Base-by-base conservation (phyloP, 495 filamentous ascomycete species). In the Aspergillus sparsus region DNA sequence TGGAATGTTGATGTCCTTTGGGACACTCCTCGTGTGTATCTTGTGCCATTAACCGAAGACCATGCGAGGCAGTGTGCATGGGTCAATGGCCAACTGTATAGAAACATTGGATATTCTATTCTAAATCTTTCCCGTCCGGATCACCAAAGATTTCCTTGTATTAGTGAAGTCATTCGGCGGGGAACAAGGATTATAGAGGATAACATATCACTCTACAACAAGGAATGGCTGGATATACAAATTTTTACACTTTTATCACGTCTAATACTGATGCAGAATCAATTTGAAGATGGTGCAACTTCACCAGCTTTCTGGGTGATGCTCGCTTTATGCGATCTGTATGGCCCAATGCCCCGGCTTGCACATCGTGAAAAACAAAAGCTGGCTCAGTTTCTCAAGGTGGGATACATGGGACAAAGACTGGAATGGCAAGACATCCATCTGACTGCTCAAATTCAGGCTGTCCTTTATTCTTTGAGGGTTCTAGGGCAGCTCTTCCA, bases 391-490 rank as follows among this genome's bases (percentile, higher is more conserved):
- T 75, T 73, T 47, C 57, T 76, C 11, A 56, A 27, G 15, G 35
- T 57, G 13, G 77, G 74, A 1, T 66, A 61, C 8, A 62, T 68
- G 62, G 68, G 60, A 3, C 35, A 66, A 31, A 53, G 31, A 1
- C 51, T 70, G 2, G 68, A 69, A 7, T 91, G 88, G 89, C 77
- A 79, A 2, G 77, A 83, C 27, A 68, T 90, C 18, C 88, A 92
- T 50, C 77, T 89, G 10, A 65, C 77, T 11, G 87, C 86, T 6
- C 85, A 89, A 60, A 68, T 84, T 0, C 83, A 89, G 33, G 83
- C 83, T 3, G 80, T 80, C 5, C 72, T 82, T 7, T 91, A 91
- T 62, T 89, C 88, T 0, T 63, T 92, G 0, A 80, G 88, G 32
- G 86, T 91, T 58, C 64, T 86, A 3, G 75, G 77, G 35, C 87